Conservation (phyloP, 1,284 basidiomycete species). For the Puccinia hordei region DNA sequence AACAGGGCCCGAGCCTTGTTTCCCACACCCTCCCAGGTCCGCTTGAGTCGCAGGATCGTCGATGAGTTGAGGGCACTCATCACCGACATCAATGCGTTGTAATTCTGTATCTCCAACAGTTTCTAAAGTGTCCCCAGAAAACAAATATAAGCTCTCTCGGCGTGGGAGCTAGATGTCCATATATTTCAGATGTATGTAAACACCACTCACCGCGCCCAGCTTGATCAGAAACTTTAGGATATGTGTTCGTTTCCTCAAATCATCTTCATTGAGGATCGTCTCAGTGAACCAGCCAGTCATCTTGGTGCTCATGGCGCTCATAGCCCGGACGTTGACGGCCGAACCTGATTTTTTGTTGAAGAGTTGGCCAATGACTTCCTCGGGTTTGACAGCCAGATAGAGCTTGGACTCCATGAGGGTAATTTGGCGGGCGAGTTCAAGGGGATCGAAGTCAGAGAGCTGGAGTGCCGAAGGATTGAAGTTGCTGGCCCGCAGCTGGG, state of each 20-base stretch:
- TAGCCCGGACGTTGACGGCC: conserved; percentile 59
- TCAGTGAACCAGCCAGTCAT: conserved; percentile 63
- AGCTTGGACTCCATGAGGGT: conserved; percentile 59
- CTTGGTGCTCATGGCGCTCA: conserved; percentile 61
- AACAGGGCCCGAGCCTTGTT: conserved; percentile 80
- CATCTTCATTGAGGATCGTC: conserved; percentile 60
- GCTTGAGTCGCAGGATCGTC: conserved; percentile 58
- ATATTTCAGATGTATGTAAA: background rate
- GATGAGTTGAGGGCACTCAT: conserved; percentile 61
- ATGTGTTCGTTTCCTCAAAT: conserved; percentile 59
- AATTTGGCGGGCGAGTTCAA: conserved; percentile 66
- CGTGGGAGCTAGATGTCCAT: background rate
- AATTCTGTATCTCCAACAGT: conserved; percentile 60
- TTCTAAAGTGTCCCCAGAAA: conserved; percentile 52
- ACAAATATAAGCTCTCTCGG: background rate
- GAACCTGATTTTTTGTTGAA: conserved; percentile 56
- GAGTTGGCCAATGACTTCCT: conserved; percentile 60
- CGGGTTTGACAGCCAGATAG: conserved; percentile 59
- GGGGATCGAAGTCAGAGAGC: conserved; percentile 83
- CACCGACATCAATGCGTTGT: conserved; percentile 62
- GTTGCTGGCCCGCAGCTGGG: conserved; percentile 61
- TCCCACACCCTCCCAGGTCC: conserved; percentile 70
- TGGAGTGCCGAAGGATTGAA: conserved; percentile 62
- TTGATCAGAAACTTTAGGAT: conserved; percentile 62
- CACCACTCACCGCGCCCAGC: conserved; percentile 59